A percentile compares a stretch with the other conserved stretches of the same genome.
Evolutionary conservation across 2,329 filamentous ascomycete species (phyloP).

Genomic region (Scedosporium dehoogii): DNA sequence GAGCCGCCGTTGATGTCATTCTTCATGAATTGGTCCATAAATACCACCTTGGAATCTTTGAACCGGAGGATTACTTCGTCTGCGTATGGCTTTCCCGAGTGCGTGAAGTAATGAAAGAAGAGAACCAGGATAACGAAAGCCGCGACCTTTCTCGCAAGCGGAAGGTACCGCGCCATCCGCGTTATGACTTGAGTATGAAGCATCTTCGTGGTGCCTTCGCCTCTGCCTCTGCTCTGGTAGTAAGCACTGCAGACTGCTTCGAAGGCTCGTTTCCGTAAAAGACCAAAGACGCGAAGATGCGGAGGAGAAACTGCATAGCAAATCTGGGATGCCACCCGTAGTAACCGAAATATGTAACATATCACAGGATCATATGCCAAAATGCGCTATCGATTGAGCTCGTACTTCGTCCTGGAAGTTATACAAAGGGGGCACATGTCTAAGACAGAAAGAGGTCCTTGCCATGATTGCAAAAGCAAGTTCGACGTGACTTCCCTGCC

Average conservation of each 20-base stretch:
- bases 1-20: conserved; percentile 22
- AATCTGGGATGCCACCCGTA: neutral
- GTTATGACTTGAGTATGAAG: neutral
- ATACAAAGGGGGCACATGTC: neutral
- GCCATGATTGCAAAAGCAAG: neutral
- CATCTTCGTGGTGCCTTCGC: neutral
- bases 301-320: neutral
- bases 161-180: conserved; percentile 1
- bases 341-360: neutral
- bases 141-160: conserved; percentile 13
- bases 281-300: neutral
- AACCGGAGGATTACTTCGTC: conserved; percentile 18
- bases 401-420: neutral
- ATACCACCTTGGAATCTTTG: conserved; percentile 21
- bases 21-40: conserved; percentile 22
- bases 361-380: neutral
- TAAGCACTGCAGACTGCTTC: no score
- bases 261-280: neutral
- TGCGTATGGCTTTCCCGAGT: conserved; percentile 13
- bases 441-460: neutral
- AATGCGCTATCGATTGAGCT: neutral
- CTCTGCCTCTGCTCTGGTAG: neutral
- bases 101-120: conserved; percentile 16
- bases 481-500: neutral
- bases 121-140: conserved; percentile 15